Evolutionary conservation across 1,284 basidiomycete species (phyloP), one percentile per base, ranked within the genome.

Genomic region (Rhodotorula sp.): DNA sequence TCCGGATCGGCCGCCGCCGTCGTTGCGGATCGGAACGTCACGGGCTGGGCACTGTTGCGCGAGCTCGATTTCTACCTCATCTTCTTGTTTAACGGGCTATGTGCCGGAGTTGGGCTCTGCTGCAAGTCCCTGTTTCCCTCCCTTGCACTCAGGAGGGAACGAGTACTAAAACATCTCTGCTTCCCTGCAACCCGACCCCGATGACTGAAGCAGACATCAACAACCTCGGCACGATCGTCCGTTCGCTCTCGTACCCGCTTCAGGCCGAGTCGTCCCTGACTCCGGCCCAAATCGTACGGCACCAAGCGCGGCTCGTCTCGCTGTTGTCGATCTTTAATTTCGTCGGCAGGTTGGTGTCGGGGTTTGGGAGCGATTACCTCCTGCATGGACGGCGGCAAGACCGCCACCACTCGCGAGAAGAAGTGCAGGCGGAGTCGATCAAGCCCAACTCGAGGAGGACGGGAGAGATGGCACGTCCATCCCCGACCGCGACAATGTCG

Each of bases 241-340:
- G 61, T 22, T 64, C 73, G 7, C 62, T 74, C 29, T 67, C 67
- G 10, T 29, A 29, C 53, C 46, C 60, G 1, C n/a, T 42, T 17
- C 46, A 20, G 10, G 7, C 45, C 20, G 51, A 30, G 3, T n/a
- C 65, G 22, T 26, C n/a, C 29, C 14, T 56, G 8, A 63, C 64
- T 1, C 46, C 62, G 1, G n/a, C 26, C 29, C 33, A 66, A 3
- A 48, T 70, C 48, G 65, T 72, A 17, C 49, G 53, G 12, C 22
- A 56, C 17, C 75, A 76, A 26, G 62, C 72, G 3, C 60, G 59
- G 46, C 70, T 76, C 48, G 75, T 76, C 55, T 74, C 72, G 33
- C 68, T 74, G 26, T 68, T 76, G n/a, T 74, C 72, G 26, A 30
- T 76, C 46, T 71, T 64, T 62, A 76, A 76, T 67, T 74, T 64